Conservation (phyloP, 495 filamentous ascomycete species). For the Trichoderma asperelloides region DNA sequence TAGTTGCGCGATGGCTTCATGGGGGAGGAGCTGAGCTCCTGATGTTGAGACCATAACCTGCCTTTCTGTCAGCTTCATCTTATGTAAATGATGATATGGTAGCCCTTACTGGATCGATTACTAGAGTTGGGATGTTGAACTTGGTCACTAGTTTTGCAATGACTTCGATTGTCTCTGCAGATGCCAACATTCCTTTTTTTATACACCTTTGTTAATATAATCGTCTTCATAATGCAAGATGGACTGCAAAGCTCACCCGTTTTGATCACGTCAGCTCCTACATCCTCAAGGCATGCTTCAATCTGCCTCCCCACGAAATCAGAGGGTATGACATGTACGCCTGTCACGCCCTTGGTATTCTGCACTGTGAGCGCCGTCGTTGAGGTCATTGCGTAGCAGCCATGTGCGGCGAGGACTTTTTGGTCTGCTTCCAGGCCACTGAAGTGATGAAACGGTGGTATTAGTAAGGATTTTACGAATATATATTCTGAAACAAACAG, state of each 20-base stretch:
- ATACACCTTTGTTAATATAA: background rate
- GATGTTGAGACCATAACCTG: conserved; percentile 92
- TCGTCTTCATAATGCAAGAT: background rate
- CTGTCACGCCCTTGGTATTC: conserved; percentile 77
- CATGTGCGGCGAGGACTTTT: conserved; percentile 85
- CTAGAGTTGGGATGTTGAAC: conserved; percentile 51
- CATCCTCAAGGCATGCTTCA: conserved; percentile 69
- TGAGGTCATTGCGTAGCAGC: conserved; percentile 92
- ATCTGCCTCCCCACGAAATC: conserved; percentile 79
- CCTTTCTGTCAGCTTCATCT: background rate
- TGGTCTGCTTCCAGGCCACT: conserved; percentile 97
- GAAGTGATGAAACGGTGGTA: conserved; percentile 10
- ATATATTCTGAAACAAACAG: background rate
- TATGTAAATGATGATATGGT: background rate
- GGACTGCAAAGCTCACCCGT: conserved; percentile 48
- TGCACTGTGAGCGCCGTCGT: conserved; percentile 93
- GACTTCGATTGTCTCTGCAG: conserved; percentile 62
- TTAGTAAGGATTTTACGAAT: background rate
- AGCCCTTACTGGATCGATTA: conserved; percentile 70
- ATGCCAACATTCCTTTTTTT: conserved; percentile 79
- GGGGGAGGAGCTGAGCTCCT: conserved; percentile 65
- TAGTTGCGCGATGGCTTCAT: conserved; percentile 55
- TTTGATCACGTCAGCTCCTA: conserved; percentile 86
- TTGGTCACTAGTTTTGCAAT: conserved; percentile 58
- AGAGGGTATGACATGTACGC: conserved; percentile 70